phyloP scores from a whole-genome alignment of 2,329 filamentous ascomycete species.

The Akanthomyces lecanii region DNA sequence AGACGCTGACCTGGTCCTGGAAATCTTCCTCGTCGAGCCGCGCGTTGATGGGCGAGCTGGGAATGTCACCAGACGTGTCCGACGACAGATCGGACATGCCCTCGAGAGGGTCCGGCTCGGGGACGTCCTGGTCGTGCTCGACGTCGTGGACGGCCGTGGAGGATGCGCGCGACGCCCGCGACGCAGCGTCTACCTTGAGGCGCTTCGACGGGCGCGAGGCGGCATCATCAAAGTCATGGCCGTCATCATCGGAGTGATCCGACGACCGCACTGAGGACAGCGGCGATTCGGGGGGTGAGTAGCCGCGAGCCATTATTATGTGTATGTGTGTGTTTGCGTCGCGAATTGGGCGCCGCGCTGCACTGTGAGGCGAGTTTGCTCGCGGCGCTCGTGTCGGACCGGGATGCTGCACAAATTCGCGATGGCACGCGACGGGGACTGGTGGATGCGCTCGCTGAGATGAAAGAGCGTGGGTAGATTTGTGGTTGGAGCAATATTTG shows the following conservation, averaged over 20 bases:
- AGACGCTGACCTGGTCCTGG: slow-evolving; percentile 72
- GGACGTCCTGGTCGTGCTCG: slow-evolving; percentile 39
- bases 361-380: not conserved
- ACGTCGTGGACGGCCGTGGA: slow-evolving; percentile 40
- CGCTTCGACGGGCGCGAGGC: slow-evolving; percentile 44
- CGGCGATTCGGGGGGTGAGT: slow-evolving; percentile 42
- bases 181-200: slow-evolving; percentile 41
- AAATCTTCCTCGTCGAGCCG: slow-evolving; percentile 69
- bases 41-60: slow-evolving; percentile 64
- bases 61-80: slow-evolving; percentile 83
- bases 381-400: not conserved
- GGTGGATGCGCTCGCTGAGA: slow-evolving; percentile 16
- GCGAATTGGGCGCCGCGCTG: slow-evolving; percentile 19
- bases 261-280: slow-evolving; percentile 45
- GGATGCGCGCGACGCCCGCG: slow-evolving; percentile 43
- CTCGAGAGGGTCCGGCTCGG: slow-evolving; percentile 50
- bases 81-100: slow-evolving; percentile 73
- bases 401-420: not conserved
- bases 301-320: slow-evolving; percentile 32
- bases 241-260: slow-evolving; percentile 45
- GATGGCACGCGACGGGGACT: slow-evolving; percentile 6
- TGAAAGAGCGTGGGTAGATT: slow-evolving; percentile 14
- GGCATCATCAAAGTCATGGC: slow-evolving; percentile 35
- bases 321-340: not conserved
- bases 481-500: not conserved